phyloP scores from a whole-genome alignment of 2,329 filamentous ascomycete genomes.

The Emydomyces testavorans region DNA sequence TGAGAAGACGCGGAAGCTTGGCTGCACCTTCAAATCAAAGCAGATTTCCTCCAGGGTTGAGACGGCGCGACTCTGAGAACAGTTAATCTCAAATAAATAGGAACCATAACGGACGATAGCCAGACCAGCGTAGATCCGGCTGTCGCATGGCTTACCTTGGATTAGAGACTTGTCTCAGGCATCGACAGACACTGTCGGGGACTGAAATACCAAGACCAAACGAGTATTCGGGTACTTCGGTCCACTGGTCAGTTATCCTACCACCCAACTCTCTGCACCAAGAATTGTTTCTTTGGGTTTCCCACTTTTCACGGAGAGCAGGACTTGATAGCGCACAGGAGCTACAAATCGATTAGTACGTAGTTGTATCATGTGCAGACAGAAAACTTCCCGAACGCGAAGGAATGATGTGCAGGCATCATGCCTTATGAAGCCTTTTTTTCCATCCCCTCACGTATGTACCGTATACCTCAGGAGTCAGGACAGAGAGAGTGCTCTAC shows the following conservation, averaged over 20 bases:
- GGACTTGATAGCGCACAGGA: too few relatives aligned
- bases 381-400: neutral
- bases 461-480: too few relatives aligned
- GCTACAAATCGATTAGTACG: too few relatives aligned
- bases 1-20: neutral
- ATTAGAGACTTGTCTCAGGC: neutral
- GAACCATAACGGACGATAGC: too few relatives aligned
- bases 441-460: neutral
- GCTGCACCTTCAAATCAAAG: neutral
- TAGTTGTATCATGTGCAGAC: neutral
- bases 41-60: constrained; percentile 5
- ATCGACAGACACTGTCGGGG: neutral
- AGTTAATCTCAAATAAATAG: too few relatives aligned
- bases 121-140: neutral
- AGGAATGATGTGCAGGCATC: neutral
- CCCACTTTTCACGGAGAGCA: too few relatives aligned
- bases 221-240: constrained; percentile 9
- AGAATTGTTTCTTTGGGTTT: neutral
- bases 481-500: too few relatives aligned
- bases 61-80: neutral
- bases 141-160: neutral
- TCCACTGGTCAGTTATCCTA: too few relatives aligned
- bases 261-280: neutral
- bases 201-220: constrained; percentile 8
- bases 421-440: neutral